Percentiles rank a stretch among this genome's conserved stretches.
These are phyloP conservation scores for Gloeophyllum trabeum DNA, from an alignment of 768 basidiomycete species.

Conservation along the genomic window DNA sequence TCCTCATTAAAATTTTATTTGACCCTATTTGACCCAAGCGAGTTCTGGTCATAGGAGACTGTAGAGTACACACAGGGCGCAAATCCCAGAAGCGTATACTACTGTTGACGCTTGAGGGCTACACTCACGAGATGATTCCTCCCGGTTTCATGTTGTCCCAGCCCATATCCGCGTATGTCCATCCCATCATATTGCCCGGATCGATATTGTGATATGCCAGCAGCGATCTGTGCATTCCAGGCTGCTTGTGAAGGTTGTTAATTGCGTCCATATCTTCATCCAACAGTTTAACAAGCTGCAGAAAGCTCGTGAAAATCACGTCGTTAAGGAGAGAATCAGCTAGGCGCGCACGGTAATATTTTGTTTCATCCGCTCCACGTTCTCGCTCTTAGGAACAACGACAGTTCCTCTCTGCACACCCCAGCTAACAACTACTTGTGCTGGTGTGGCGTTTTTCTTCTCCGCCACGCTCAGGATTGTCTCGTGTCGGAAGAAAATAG, in stretches of 20 bases:
- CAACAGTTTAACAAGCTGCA: constrained; percentile 24
- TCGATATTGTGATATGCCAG: constrained; percentile 10
- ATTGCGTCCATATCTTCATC: constrained; percentile 28
- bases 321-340: constrained; percentile 3
- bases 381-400: constrained; percentile 43
- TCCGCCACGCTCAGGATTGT: constrained; percentile 20
- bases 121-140: too few relatives aligned
- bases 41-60: too few relatives aligned
- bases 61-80: too few relatives aligned
- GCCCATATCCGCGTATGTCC: constrained; percentile 32
- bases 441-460: constrained; percentile 32
- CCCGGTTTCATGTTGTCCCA: too few relatives aligned
- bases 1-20: too few relatives aligned
- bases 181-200: constrained; percentile 27
- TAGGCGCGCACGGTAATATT: constrained; percentile 30
- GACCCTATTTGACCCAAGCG: too few relatives aligned
- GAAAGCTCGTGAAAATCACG: not conserved
- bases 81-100: too few relatives aligned
- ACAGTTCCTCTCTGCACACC: constrained; percentile 38
- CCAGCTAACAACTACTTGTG: constrained; percentile 49
- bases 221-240: constrained; percentile 28
- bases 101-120: too few relatives aligned
- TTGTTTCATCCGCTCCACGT: constrained; percentile 31
- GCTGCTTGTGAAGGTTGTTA: constrained; percentile 26
- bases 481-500: constrained; percentile 21